Base-by-base conservation (phyloP, 768 basidiomycete species). In the Suillus lakei region DNA sequence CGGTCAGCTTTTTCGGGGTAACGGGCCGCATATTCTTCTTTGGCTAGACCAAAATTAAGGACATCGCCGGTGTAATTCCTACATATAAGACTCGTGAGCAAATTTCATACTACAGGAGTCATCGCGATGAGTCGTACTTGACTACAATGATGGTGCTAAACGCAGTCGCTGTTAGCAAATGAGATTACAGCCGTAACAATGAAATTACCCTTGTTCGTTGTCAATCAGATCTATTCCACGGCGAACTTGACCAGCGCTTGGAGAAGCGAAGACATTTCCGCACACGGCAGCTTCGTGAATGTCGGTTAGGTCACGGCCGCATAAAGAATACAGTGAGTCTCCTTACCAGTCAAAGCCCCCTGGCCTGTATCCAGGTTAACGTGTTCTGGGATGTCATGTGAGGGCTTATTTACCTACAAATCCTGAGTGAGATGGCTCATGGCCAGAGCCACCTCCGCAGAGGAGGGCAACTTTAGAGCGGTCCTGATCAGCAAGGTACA, bases 11-110 rank as follows among this genome's bases (percentile, higher is more conserved):
- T 88, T 28, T 87, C 84, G 0, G 92, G 89, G 63, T 91, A 84
- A 56, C 82, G 76, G 5, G 92, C 88, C 4, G 91, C 88, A 66
- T 91, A 90, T 69, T 92, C 91, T 71, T 97, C 94, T 69, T 88
- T 91, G 4, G 95, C 95, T 12, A 97, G 85, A 28, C 95, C 95
- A 71, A 97, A 97, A 72, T 96, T 94, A 55, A 97, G 87, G 43
- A 95, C 85, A 70, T 97, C 95, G 21, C 95, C 95, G 0, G 93
- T 95, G 73, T 95, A 95, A 71, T 95, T 95, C 75, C 91, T 93
- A 64, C 28, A 50, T 16, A 30, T 54, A 59, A 4, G 6, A 12
- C 23, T 34, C 7, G 12, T 77, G 28, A 26, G 16, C 9, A 12
- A 65, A 23, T 60, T 61, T 34, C 55, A 39, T 62, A 8, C 9